Evolutionary conservation across 306 rosid species (phyloP).

Genomic region (Castanospermum australe): DNA sequence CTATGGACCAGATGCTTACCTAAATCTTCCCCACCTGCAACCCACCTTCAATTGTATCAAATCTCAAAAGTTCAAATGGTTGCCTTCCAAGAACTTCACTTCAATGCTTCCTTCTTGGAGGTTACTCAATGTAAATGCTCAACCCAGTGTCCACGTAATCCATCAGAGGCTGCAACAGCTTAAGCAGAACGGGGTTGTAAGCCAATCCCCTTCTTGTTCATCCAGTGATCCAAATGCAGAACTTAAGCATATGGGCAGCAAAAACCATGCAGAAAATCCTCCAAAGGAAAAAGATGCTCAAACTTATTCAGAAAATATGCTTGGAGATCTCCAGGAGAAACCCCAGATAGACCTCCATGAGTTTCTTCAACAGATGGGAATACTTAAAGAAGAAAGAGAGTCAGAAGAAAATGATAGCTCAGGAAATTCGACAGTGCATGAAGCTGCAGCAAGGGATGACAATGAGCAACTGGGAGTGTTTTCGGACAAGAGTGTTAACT

Average conservation of each 20-base stretch:
- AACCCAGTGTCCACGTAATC: conserved; percentile 94
- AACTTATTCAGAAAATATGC: conserved; percentile 27
- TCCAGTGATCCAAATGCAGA: conserved; percentile 45
- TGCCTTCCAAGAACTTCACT: conserved; percentile 83
- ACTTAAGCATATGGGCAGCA: conserved; percentile 14
- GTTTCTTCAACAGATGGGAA: conserved; percentile 93
- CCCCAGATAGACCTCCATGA: conserved; percentile 97
- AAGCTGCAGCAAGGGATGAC: conserved; percentile 39
- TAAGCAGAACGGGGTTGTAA: conserved; percentile 50
- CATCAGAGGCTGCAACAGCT: conserved; percentile 89
- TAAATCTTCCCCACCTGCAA: conserved; percentile 87
- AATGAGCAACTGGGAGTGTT: conserved; percentile 51
- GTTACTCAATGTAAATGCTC: conserved; percentile 83
- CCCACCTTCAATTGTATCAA: conserved; percentile 38
- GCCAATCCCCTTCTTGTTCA: conserved; percentile 44
- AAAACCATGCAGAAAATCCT: conserved; percentile 23
- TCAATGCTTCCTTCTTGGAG: conserved; percentile 84
- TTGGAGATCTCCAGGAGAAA: conserved; percentile 60
- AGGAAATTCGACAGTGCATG: conserved; percentile 42
- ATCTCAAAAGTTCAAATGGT: conserved; percentile 77
- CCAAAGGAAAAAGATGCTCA: conserved; percentile 35
- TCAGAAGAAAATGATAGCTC: conserved; percentile 40
- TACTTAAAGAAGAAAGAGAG: conserved; percentile 53
- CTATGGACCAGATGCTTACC: conserved; percentile 92
- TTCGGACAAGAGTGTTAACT: conserved; percentile 60